Evolutionary conservation across 2,329 filamentous ascomycete species (phyloP), one percentile per base, ranked within the genome.

Genomic region (Botrytis fabae): DNA sequence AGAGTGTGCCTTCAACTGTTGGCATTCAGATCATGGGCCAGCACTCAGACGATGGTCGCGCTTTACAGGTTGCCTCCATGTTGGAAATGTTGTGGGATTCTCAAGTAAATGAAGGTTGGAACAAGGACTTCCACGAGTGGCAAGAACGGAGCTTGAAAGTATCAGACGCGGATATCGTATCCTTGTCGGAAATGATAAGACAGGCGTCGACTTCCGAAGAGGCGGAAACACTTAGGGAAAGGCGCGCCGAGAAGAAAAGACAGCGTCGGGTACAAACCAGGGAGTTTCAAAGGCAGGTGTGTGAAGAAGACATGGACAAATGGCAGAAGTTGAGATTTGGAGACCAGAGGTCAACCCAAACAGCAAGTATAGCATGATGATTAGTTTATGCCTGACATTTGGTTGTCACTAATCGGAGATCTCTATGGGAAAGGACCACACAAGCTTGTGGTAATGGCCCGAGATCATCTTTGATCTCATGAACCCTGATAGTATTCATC

Each of bases 11-110:
- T 10, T 77, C 81, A 46, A 83, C 82, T 68, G 85, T 86, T 1
- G 93, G 93, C 0, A 84, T 96, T 79, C 93, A 96, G 80, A 80
- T 95, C 18, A 91, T 95, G 75, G 92, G 91, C n/a, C 93, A 96
- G 80, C 95, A 90, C 80, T 93, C 92, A 81, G 90, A 94, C 78
- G 93, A 96, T 80, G 84, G 85, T 32, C 82, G 88, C 57, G 82
- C 95, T 38, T 83, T 95, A 7, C 81, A 83, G 1, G 84, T 90
- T 73, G 91, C 91, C 18, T 64, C 59, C 16, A 9, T 64, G 69
- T 51, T 71, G 64, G 57, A 71, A 64, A 48, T 64, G 44, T 22
- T 65, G 12, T 71, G 69, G 57, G 59, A 14, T 32, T 42, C 35
- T 25, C 38, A 69, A 57, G 38, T 57, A 25, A 14, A n/a, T n/a